phyloP scores from a whole-genome alignment of 495 filamentous ascomycete genomes.

The Penicillium daleae region DNA sequence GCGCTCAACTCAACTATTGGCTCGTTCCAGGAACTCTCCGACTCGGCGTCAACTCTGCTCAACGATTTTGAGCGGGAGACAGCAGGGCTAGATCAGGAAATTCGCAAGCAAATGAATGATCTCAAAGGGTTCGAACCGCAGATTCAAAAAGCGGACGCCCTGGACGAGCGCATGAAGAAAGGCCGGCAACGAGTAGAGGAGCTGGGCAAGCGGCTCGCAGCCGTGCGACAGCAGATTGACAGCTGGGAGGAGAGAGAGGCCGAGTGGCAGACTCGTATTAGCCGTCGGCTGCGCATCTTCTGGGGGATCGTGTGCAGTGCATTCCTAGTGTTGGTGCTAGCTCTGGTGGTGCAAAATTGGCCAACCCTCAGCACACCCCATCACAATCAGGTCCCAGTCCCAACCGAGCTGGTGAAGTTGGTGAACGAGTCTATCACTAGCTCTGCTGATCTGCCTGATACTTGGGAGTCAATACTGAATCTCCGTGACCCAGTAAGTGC shows the following conservation, averaged over 20 bases:
- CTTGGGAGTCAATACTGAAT: conserved; percentile 14
- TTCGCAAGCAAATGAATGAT: conserved; percentile 64
- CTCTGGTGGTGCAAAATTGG: conserved; percentile 46
- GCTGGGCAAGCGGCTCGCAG: conserved; percentile 69
- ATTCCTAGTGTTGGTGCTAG: conserved; percentile 45
- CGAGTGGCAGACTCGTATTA: conserved; percentile 72
- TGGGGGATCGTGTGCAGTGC: conserved; percentile 56
- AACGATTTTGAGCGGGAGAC: conserved; percentile 65
- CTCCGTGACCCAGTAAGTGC: conserved; percentile 1
- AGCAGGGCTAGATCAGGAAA: conserved; percentile 60
- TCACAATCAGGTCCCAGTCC: background rate
- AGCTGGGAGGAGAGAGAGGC: conserved; percentile 70
- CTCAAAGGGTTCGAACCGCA: conserved; percentile 74
- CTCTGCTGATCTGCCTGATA: conserved; percentile 7
- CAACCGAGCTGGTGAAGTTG: background rate
- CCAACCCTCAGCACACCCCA: conserved; percentile 12
- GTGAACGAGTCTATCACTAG: conserved; percentile 12
- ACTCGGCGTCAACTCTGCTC: conserved; percentile 62
- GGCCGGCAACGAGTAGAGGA: conserved; percentile 65
- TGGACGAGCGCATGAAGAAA: conserved; percentile 66
- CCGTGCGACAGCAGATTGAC: conserved; percentile 66
- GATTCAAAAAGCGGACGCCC: conserved; percentile 62
- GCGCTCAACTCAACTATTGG: conserved; percentile 68
- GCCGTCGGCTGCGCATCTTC: conserved; percentile 62
- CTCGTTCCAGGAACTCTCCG: conserved; percentile 70